Evolutionary conservation across 768 basidiomycete genomes (phyloP).

Genomic region (Pulveroboletus sp.): DNA sequence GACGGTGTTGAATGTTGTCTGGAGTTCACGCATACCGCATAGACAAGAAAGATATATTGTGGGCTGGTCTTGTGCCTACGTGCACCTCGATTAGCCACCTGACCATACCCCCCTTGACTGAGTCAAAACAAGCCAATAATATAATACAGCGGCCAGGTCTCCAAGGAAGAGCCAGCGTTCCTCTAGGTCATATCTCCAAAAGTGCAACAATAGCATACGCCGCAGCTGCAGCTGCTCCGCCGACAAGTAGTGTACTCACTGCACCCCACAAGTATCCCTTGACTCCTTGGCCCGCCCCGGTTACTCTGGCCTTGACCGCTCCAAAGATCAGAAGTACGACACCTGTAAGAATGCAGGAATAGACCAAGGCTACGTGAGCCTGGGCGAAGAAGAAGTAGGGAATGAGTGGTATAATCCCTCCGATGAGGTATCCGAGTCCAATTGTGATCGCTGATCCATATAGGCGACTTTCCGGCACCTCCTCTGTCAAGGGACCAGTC

Average conservation of each 20-base stretch:
- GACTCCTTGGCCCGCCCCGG: conserved; percentile 65
- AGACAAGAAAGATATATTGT: too few relatives aligned
- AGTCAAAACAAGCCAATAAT: too few relatives aligned
- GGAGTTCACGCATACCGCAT: too few relatives aligned
- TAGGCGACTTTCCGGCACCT: conserved; percentile 77
- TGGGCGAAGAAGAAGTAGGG: conserved; percentile 86
- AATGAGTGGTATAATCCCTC: conserved; percentile 87
- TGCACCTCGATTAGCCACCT: too few relatives aligned
- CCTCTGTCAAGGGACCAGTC: conserved; percentile 48
- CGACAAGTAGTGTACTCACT: conserved; percentile 80
- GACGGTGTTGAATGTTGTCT: too few relatives aligned
- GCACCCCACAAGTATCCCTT: conserved; percentile 85
- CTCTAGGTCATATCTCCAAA: conserved; percentile 33
- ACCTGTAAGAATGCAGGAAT: conserved; percentile 77
- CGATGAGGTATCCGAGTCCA: conserved; percentile 88
- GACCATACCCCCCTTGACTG: too few relatives aligned
- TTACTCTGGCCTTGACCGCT: conserved; percentile 82
- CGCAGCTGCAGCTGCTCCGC: conserved; percentile 82
- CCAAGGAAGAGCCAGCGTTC: background rate
- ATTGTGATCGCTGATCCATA: conserved; percentile 94
- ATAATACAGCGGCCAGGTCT: background rate
- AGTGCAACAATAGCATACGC: conserved; percentile 56
- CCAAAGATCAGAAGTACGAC: conserved; percentile 86
- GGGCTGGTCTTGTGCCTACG: too few relatives aligned
- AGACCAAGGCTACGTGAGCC: conserved; percentile 65